Evolutionary conservation across 345 rosid species (phyloP), one percentile per base, ranked within the genome.

Genomic region (Boechera stricta): DNA sequence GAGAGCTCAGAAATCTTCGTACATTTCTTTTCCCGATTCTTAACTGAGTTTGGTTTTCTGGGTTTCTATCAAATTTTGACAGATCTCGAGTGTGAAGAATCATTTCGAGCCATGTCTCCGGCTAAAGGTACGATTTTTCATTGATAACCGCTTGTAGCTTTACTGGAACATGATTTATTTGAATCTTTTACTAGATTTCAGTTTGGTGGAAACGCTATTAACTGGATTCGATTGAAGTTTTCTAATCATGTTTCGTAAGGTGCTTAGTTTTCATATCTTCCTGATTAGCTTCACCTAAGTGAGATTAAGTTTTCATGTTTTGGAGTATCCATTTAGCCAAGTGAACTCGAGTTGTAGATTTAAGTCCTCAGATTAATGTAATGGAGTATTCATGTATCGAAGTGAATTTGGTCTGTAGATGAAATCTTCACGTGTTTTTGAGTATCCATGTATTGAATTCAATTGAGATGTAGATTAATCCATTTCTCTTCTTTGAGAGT

Each of bases 81-180:
- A 73, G 78, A 68, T 73, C 54, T 67, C 15, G 28, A 35, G 70
- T 72, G 36, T 18, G 74, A 73, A 72, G 74, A 18, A 67, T 67
- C 64, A 16, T 61, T 44, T 21, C 10, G 10, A 73, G 42, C 78
- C 24, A 79, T 79, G 82, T 79, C 81, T 66, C 81, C 81, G 4
- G 81, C 81, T 72, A 78, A 78, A 78, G 81, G 81, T 78, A 78
- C 64, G 2, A 2, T 35, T 38, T 10, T 77, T 38, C 7, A 10
- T 55, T 45, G 38, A 16, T 39, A 48, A 35, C 3, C 4, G 1
- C 7, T 33, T 67, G 18, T 57, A 47, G 47, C 35, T 6, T 24
- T 12, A 12, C 51, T 63, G 7, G 5, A 52, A 36, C 7, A 10
- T 9, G 6, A 41, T 10, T 1, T 41, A 24, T 61, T 49, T 61